Percentiles rank a stretch among this genome's conserved stretches.
Evolutionary conservation across 148 eudicot species (phyloP).

Genomic region (Arbutus unedo): DNA sequence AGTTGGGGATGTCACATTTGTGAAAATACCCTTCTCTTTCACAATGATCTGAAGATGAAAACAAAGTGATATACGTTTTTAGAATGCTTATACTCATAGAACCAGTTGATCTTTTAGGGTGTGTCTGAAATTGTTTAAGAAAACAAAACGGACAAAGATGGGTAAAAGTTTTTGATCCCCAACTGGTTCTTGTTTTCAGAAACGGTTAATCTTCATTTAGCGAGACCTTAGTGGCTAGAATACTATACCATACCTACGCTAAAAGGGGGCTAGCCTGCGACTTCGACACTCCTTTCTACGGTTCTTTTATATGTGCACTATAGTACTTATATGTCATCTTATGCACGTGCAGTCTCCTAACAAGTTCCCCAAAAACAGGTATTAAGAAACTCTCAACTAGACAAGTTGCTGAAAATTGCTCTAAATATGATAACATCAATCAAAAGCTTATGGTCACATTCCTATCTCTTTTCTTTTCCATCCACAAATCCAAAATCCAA

Average conservation of each 20-base stretch:
- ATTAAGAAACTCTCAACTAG: not conserved
- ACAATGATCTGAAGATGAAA: constrained; percentile 66
- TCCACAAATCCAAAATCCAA: not conserved
- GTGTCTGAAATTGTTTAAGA: not conserved
- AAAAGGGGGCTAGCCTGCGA: no score
- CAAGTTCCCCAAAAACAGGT: not conserved
- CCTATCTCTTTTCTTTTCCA: not conserved
- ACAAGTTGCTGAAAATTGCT: not conserved
- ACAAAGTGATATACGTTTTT: not conserved
- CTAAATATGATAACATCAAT: not conserved
- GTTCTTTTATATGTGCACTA: no score
- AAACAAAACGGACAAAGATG: no score
- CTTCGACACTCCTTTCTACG: no score
- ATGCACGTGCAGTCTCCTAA: not conserved
- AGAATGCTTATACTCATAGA: not conserved
- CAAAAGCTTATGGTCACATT: not conserved
- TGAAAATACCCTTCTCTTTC: constrained; percentile 96
- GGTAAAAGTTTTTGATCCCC: not conserved
- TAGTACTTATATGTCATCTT: no score
- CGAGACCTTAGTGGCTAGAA: not conserved
- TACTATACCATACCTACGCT: no score
- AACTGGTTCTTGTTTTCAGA: not conserved
- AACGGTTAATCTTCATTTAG: not conserved
- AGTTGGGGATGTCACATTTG: constrained; percentile 84
- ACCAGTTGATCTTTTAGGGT: not conserved